Evolutionary conservation across 176 grass and related monocot genomes (phyloP), one percentile per base, ranked within the genome.

Genomic region (Olyra latifolia): DNA sequence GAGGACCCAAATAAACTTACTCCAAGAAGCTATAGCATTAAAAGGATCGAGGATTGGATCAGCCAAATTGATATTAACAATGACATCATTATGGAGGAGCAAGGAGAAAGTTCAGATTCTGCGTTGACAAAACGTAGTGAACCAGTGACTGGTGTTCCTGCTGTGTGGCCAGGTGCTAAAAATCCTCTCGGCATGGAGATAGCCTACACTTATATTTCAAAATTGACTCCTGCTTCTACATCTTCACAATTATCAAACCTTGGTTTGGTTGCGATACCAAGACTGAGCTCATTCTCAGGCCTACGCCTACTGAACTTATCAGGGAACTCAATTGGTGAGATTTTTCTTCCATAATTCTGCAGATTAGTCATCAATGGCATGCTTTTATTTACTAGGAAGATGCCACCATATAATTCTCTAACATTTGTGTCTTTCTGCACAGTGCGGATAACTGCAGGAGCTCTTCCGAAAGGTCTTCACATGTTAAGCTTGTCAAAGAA

Each of bases 401-500:
- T 71, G 14, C 57, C 59, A 32, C 42, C 7, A 70, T 81, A 38
- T 32, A 40, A 41, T 82, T 38, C 22, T 50, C 20, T 88, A 52
- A 69, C 58, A 44, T 56, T 58, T 74, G 35, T 23, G 63, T 62
- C 45, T 84, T 83, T 56, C 82, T 91, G 48, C 28, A 24, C 88
- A 98, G 96, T 95, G 76, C 83, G 86, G 62, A 78, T 98, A 87
- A 91, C 96, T 48, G 65, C 88, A 74, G 96, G 96, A 69, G 77
- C 86, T 82, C 79, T 98, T 85, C 96, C 96, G 15, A 98, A 82
- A 85, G 96, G 96, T 62, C 88, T 98, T 71, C 96, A 98, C 77
- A 89, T 93, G 96, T 81, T 98, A 85, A 98, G 93, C 71, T 79
- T 98, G 62, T 95, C 92, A 3, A 98, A 91, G 56, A 98, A 98